phyloP scores from a whole-genome alignment of 257 asterid species.

The Nicotiana noctiflora region DNA sequence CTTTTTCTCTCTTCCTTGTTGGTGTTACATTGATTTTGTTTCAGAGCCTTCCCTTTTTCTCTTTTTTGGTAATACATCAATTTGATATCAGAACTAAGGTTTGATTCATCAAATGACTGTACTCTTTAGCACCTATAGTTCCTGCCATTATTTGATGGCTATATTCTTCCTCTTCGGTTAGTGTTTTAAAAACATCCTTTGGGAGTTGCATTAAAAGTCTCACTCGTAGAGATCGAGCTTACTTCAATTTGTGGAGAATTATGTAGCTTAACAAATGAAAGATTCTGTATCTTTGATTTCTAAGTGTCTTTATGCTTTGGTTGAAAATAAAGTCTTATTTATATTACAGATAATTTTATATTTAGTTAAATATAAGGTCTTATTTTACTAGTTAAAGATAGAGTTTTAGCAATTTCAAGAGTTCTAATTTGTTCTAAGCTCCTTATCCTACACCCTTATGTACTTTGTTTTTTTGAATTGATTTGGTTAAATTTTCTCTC shows the following conservation, averaged over 20 bases:
- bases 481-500: neutral
- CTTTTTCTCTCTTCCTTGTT: neutral
- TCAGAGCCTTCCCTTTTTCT: neutral
- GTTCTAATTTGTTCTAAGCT: neutral
- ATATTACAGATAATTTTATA: neutral
- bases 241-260: neutral
- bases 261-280: neutral
- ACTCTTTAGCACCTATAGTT: neutral
- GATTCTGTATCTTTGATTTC: neutral
- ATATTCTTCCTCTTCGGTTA: neutral
- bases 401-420: neutral
- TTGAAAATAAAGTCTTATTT: neutral
- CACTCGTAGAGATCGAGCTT: neutral
- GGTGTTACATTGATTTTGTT: neutral
- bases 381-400: neutral
- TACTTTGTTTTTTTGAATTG: neutral
- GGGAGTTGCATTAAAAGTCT: neutral
- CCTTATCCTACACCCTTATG: neutral
- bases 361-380: neutral
- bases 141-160: neutral
- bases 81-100: neutral
- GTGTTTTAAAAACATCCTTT: neutral
- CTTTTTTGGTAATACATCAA: neutral
- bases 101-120: neutral
- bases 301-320: neutral